Base-by-base conservation (phyloP, 169 alveolate genomes). In the Pseudocohnilembus persalinus region DNA sequence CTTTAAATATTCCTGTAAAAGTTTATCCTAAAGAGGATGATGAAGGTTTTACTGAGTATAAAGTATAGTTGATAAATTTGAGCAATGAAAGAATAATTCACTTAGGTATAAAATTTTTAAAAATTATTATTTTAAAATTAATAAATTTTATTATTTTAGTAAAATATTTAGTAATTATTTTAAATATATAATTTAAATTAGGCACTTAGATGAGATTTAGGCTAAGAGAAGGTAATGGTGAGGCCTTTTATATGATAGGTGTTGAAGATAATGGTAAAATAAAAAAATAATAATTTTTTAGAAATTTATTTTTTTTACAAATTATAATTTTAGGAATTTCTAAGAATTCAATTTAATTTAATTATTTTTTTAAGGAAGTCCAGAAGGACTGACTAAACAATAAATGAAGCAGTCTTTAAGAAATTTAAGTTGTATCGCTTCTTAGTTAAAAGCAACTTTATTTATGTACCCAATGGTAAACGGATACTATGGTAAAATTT, bases 161-260 rank as follows among this genome's bases (percentile, higher is more conserved):
- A 11, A 4, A 11, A 49, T 49, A n/a, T n/a, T n/a, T n/a, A n/a
- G n/a, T n/a, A n/a, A n/a, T n/a, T n/a, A n/a, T n/a, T n/a, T n/a
- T n/a, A n/a, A n/a, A n/a, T n/a, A n/a, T n/a, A n/a, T n/a, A n/a
- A n/a, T 49, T 49, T 73, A 88, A 94, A 49, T 82, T 92, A 29
- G 91, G 94, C 25, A 91, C 97, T 26, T 93, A 96, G 81, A 94
- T 96, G 97, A 93, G 90, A 72, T 94, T 84, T 83, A 85, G 98
- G 83, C 82, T 95, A 72, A 80, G 79, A 73, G 98, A 96, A 88
- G 98, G 98, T n/a, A 83, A 88, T 68, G 97, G 97, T n/a, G 88
- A 87, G 81, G 95, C 96, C 35, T 92, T 77, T 83, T 96, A 96
- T 85, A 82, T 88, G 85, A 88, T 96, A 4, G 98, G 98, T 26